These are phyloP conservation scores for Diaporthe capsici DNA, from an alignment of 2,329 filamentous ascomycete genomes.

Conservation along the genomic window DNA sequence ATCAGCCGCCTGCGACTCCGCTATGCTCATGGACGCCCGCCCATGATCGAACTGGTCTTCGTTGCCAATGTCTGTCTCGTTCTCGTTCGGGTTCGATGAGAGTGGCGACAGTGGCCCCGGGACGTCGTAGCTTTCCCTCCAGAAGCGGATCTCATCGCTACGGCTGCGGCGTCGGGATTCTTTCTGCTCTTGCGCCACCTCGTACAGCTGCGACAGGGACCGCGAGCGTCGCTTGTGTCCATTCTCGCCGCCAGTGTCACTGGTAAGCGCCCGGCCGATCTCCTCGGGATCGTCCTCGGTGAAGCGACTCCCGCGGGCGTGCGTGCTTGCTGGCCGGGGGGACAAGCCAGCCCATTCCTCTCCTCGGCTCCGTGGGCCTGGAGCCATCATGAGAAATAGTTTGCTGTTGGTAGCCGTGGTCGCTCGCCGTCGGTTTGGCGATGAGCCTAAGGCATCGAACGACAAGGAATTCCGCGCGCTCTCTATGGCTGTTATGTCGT, in stretches of 20 bases:
- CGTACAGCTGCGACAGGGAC: conserved; percentile 69
- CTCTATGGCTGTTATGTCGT: conserved; percentile 67
- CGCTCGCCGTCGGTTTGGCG: conserved; percentile 56
- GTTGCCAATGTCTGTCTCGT: conserved; percentile 31
- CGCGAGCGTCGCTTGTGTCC: conserved; percentile 69
- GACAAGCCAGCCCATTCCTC: conserved; percentile 68
- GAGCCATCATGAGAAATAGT: conserved; percentile 48
- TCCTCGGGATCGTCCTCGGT: conserved; percentile 62
- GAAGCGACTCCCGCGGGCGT: conserved; percentile 62
- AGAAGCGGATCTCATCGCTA: conserved; percentile 75
- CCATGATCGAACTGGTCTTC: conserved; percentile 48
- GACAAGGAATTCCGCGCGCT: conserved; percentile 68
- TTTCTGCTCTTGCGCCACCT: conserved; percentile 52
- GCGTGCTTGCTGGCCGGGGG: conserved; percentile 73
- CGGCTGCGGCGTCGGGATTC: conserved; percentile 63
- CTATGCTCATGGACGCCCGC: conserved; percentile 50
- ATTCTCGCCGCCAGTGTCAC: conserved; percentile 56
- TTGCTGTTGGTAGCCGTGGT: conserved; percentile 58
- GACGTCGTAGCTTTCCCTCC: conserved; percentile 71
- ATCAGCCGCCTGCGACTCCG: conserved; percentile 51
- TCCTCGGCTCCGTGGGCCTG: conserved; percentile 54
- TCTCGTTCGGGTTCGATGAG: conserved; percentile 54
- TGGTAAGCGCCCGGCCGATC: conserved; percentile 75
- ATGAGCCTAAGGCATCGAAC: conserved; percentile 54
- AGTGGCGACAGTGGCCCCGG: conserved; percentile 65